Evolutionary conservation across 768 basidiomycete species (phyloP).

Genomic region (Lyophyllum atratum): DNA sequence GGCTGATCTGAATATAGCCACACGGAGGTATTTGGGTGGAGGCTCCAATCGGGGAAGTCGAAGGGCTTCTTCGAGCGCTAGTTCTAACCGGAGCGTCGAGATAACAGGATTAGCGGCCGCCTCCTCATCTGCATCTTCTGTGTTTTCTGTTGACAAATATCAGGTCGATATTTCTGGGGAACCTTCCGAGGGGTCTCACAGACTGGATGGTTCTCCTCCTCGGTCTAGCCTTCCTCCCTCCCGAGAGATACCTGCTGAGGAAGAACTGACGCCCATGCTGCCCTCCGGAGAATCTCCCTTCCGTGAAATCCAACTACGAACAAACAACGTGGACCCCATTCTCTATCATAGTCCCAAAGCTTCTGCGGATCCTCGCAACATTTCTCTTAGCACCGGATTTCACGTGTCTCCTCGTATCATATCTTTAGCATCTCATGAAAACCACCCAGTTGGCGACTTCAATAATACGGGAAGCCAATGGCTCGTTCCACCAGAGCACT

Average conservation of each 20-base stretch:
- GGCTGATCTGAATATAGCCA: slow-evolving; percentile 8
- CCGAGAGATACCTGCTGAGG: background rate
- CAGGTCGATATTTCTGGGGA: background rate
- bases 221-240: background rate
- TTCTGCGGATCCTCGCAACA: background rate
- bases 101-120: background rate
- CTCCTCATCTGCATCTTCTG: background rate
- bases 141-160: background rate
- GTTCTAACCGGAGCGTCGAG: background rate
- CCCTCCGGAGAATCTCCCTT: slow-evolving; percentile 11
- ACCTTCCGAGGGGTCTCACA: background rate
- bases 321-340: slow-evolving; percentile 3
- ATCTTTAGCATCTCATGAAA: slow-evolving; percentile 7
- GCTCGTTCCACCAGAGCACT: slow-evolving; percentile 8
- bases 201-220: background rate
- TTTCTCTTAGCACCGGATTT: slow-evolving; percentile 1
- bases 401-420: slow-evolving; percentile 3
- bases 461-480: background rate
- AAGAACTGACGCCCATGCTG: background rate
- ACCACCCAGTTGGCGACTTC: background rate
- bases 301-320: slow-evolving; percentile 12
- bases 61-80: slow-evolving; percentile 1
- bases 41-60: slow-evolving; percentile 3
- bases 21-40: slow-evolving; percentile 14
- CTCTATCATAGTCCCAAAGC: slow-evolving; percentile 5